These are phyloP conservation scores for Nephromyces sp. DNA, from an alignment of 169 alveolate genomes.

Conservation along the genomic window DNA sequence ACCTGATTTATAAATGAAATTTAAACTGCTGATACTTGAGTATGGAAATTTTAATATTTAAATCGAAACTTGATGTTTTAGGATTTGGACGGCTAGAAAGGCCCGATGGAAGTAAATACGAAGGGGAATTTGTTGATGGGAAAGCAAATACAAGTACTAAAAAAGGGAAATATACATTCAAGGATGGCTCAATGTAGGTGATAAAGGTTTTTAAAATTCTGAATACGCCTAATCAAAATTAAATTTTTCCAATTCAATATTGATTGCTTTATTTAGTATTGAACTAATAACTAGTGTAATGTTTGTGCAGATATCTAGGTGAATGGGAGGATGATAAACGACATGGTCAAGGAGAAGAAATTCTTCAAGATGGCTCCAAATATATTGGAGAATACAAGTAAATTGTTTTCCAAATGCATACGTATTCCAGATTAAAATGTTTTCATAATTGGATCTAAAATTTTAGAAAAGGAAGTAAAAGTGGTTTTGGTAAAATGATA, in stretches of 20 bases:
- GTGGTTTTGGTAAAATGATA: constrained; percentile 55
- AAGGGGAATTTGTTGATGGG: constrained; percentile 52
- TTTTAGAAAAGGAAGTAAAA: constrained; percentile 54
- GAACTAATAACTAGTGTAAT: background rate
- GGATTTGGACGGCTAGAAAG: constrained; percentile 57
- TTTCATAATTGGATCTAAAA: background rate
- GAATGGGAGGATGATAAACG: constrained; percentile 55
- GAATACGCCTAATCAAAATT: too few species aligned
- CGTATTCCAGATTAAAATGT: background rate
- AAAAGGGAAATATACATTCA: constrained; percentile 29
- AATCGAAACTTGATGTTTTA: background rate
- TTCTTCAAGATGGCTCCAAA: constrained; percentile 41
- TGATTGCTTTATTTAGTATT: background rate
- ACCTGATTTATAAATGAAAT: background rate
- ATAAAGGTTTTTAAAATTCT: too few species aligned
- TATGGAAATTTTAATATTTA: background rate
- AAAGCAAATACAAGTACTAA: constrained; percentile 28
- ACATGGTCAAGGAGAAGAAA: constrained; percentile 51
- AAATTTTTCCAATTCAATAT: too few species aligned
- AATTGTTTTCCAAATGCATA: background rate
- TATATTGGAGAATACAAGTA: constrained; percentile 44
- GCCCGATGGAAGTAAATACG: constrained; percentile 67
- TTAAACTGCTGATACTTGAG: background rate
- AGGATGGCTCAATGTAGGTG: constrained; percentile 33
- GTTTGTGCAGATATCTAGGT: constrained; percentile 35